These are phyloP conservation scores for Hortaea werneckii DNA, from an alignment of 2,329 filamentous ascomycete genomes.

Conservation along the genomic window DNA sequence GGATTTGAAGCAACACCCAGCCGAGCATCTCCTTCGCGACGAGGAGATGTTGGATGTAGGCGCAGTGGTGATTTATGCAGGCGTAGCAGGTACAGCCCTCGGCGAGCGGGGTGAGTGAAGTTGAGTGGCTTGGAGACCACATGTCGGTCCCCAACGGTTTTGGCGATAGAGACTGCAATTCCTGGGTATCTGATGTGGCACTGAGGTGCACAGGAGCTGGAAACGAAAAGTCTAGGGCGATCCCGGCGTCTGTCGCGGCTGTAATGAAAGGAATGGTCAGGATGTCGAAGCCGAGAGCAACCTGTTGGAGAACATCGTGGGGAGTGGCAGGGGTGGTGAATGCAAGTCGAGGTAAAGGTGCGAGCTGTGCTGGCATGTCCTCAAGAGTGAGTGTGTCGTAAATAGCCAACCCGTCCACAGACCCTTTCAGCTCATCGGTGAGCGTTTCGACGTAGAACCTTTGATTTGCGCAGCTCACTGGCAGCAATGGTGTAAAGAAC, in stretches of 20 bases:
- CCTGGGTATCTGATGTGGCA: constrained; percentile 5
- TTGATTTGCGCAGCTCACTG: constrained; percentile 65
- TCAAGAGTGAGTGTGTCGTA: constrained; percentile 63
- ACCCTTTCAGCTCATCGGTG: constrained; percentile 48
- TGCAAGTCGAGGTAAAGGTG: constrained; percentile 60
- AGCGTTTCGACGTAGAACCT: constrained; percentile 70
- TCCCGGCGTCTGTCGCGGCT: constrained; percentile 66
- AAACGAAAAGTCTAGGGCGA: constrained; percentile 73
- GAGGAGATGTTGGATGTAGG: constrained; percentile 80
- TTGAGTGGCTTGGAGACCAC: constrained; percentile 54
- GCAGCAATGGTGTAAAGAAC: constrained; percentile 57
- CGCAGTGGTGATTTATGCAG: constrained; percentile 72
- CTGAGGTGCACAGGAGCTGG: constrained; percentile 29
- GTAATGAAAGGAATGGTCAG: constrained; percentile 68
- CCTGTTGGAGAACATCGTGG: constrained; percentile 64
- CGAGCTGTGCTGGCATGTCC: constrained; percentile 53
- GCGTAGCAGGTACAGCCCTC: constrained; percentile 67
- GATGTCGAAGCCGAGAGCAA: constrained; percentile 69
- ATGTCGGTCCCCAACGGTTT: constrained; percentile 64
- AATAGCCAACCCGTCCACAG: constrained; percentile 61
- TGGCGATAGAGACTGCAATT: constrained; percentile 12
- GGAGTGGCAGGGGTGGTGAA: constrained; percentile 61
- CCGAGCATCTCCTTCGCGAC: constrained; percentile 91
- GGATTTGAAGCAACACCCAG: constrained; percentile 85
- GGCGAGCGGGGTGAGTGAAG: constrained; percentile 52